Evolutionary conservation across 1,284 basidiomycete genomes (phyloP), one percentile per base, ranked within the genome.

Genomic region (Ceratobasidium sp.): DNA sequence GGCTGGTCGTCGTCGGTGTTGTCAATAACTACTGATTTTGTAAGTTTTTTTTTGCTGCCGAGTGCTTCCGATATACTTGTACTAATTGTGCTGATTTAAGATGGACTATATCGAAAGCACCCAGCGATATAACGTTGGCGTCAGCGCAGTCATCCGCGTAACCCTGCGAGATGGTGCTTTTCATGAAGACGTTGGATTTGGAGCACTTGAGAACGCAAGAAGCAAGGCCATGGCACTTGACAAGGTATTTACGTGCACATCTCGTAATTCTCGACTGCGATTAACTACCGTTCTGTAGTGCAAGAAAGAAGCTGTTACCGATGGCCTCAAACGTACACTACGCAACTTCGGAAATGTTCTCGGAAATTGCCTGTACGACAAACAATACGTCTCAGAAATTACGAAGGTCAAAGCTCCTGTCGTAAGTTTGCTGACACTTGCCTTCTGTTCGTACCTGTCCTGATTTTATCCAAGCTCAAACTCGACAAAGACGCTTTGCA

Each of bases 241-340:
- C 81, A 99, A 99, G 90, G 97, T 96, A 76, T 54, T 88, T 81
- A 56, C n/a, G n/a, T n/a, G n/a, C n/a, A n/a, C n/a, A n/a, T n/a
- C n/a, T n/a, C n/a, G n/a, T n/a, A n/a, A n/a, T n/a, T n/a, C n/a
- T n/a, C n/a, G n/a, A n/a, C 33, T 60, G 31, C 13, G 33, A 51
- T 13, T 39, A 1, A 53, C 31, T 31, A 31, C 15, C 31, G 10
- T 42, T 54, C 31, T 77, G 15, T 81, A 98, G 96, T 95, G 94
- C 81, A 97, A 98, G 87, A 99, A 99, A 82, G 97, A 99, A 82
- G 96, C 98, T 0, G 93, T 98, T 0, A 99, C 97, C 0, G 97
- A 99, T 81, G 97, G 89, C 0, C 86, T 97, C 61, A 99, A 99
- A 84, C 91, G 97, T 45, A 90, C 95, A 0, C 86, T 99, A 26